Conservation (phyloP, 805 yeast species). For the Kazachstania viticola region DNA sequence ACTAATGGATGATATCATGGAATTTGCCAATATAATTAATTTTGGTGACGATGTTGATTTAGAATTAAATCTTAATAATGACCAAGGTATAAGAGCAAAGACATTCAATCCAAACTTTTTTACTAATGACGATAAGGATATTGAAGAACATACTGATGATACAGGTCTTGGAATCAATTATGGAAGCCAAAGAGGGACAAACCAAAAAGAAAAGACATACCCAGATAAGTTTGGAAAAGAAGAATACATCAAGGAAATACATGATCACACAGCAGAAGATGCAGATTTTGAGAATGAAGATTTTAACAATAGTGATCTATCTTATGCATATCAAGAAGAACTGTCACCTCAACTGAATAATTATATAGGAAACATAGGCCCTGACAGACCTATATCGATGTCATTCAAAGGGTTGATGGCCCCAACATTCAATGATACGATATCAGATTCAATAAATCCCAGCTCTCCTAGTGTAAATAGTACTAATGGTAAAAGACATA, state of each 20-base stretch:
- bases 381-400: conserved; percentile 30
- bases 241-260: neutral
- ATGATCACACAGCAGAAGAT: neutral
- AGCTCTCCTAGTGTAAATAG: neutral
- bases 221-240: neutral
- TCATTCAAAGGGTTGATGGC: conserved; percentile 55
- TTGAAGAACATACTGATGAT: neutral
- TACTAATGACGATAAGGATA: neutral
- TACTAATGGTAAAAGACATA: conserved; percentile 1
- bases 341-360: neutral
- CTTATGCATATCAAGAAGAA: neutral
- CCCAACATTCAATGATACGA: conserved; percentile 37
- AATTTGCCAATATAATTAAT: conserved; percentile 35
- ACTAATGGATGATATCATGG: conserved; percentile 31
- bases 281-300: conserved; percentile 20
- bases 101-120: conserved; percentile 1
- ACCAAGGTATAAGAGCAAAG: neutral
- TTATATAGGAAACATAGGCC: conserved; percentile 2
- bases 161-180: too few species aligned
- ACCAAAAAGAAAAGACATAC: neutral
- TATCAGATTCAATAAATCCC: neutral
- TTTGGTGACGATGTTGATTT: conserved; percentile 34
- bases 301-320: conserved; percentile 11
- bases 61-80: conserved; percentile 21
- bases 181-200: neutral